A percentile compares a stretch with the other conserved stretches of the same genome.
These are phyloP conservation scores for Acer campestre DNA, from an alignment of 345 rosid genomes.

Conservation along the genomic window DNA sequence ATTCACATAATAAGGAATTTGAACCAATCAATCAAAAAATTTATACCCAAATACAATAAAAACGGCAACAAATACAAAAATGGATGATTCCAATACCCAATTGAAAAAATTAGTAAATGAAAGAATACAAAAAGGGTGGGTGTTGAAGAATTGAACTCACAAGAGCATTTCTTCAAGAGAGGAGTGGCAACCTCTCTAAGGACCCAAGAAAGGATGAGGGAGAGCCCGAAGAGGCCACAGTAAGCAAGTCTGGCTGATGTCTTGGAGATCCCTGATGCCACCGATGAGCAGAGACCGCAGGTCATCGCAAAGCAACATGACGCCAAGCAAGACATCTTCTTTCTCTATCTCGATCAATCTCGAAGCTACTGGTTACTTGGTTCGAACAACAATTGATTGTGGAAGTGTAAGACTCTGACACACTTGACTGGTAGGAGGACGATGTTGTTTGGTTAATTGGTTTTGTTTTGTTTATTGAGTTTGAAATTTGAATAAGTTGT, in stretches of 20 bases:
- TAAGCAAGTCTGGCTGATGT: constrained; percentile 89
- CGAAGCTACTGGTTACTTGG: constrained; percentile 1
- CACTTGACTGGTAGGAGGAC: neutral
- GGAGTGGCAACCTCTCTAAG: constrained; percentile 84
- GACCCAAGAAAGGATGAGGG: constrained; percentile 86
- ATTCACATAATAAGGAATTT: neutral
- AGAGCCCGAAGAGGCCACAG: constrained; percentile 90
- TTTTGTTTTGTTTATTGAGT: neutral
- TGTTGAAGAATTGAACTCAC: constrained; percentile 36
- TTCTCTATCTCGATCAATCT: constrained; percentile 8
- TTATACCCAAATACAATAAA: neutral
- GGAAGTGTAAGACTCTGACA: neutral
- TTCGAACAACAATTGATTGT: neutral
- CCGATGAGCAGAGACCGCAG: constrained; percentile 90
- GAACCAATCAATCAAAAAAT: neutral
- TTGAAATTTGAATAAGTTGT: neutral
- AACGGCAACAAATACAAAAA: constrained; percentile 7
- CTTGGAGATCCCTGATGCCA: constrained; percentile 80
- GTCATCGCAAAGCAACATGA: constrained; percentile 79
- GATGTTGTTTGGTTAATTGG: neutral
- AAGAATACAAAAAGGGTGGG: neutral
- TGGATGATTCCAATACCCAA: constrained; percentile 8
- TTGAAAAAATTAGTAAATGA: neutral
- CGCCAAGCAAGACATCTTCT: constrained; percentile 73
- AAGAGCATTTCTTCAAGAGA: constrained; percentile 71